Evolutionary conservation across 345 rosid species (phyloP).

Genomic region (Sisymbrium altissimum): DNA sequence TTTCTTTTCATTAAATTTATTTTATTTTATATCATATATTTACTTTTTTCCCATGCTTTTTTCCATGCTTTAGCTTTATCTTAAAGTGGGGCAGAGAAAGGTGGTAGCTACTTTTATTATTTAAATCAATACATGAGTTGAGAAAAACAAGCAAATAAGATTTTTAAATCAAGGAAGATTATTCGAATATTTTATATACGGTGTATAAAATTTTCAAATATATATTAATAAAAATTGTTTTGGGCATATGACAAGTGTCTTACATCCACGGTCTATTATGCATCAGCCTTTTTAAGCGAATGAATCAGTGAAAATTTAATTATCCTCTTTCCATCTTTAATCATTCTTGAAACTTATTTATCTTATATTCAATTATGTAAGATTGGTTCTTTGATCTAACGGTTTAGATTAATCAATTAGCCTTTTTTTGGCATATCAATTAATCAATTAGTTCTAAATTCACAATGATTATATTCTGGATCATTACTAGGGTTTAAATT

Average conservation of each 20-base stretch:
- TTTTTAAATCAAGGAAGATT: neutral
- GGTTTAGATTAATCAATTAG: constrained; percentile 9
- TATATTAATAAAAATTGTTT: neutral
- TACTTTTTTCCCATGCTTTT: constrained; percentile 57
- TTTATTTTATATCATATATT: constrained; percentile 40
- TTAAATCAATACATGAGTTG: constrained; percentile 30
- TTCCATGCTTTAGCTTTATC: constrained; percentile 73
- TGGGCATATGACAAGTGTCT: constrained; percentile 25
- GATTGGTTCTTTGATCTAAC: constrained; percentile 11
- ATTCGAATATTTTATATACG: constrained; percentile 35
- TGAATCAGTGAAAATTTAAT: constrained; percentile 6
- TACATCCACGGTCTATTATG: constrained; percentile 29
- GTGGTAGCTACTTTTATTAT: constrained; percentile 48
- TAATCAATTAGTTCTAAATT: constrained; percentile 6
- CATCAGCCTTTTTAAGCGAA: constrained; percentile 8
- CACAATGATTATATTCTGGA: constrained; percentile 9
- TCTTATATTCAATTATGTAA: neutral
- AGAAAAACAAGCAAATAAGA: constrained; percentile 17
- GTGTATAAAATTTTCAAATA: constrained; percentile 27
- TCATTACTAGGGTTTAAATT: constrained; percentile 3
- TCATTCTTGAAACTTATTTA: neutral
- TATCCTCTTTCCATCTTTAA: constrained; percentile 1
- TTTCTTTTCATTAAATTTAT: constrained; percentile 23
- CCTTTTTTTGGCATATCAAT: no score
- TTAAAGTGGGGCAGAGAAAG: constrained; percentile 80